Percentiles rank a stretch among this genome's conserved stretches.
Evolutionary conservation across 495 filamentous ascomycete species (phyloP).

Genomic region (Podospora fimiseda): DNA sequence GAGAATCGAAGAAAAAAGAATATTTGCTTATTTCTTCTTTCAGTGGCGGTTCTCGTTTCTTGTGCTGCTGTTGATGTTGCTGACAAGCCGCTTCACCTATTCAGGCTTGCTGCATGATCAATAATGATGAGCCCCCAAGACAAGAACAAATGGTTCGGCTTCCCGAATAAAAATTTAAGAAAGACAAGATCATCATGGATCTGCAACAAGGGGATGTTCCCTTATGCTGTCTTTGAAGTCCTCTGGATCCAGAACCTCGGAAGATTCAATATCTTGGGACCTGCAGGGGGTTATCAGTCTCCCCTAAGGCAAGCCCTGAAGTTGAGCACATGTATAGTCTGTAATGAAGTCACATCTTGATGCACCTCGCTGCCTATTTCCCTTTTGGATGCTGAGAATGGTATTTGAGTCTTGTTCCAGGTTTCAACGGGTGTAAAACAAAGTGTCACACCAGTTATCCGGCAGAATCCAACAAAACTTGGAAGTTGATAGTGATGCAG

Average conservation of each 20-base stretch:
- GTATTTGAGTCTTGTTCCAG: neutral
- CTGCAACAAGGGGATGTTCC: neutral
- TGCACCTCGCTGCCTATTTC: too few species aligned
- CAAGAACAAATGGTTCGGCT: too few species aligned
- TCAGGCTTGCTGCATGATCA: slow-evolving; percentile 3
- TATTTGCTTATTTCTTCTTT: neutral
- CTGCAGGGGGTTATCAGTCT: neutral
- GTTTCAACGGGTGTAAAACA: neutral
- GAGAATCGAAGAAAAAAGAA: neutral
- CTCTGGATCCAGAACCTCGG: neutral
- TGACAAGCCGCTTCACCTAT: neutral
- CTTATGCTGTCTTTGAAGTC: too few species aligned
- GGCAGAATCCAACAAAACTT: slow-evolving; percentile 1
- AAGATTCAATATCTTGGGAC: neutral
- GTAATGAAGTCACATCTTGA: too few species aligned
- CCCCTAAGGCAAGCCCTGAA: neutral
- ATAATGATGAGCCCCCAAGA: too few species aligned
- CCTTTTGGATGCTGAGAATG: too few species aligned
- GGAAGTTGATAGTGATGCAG: neutral
- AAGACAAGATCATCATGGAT: neutral
- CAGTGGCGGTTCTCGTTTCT: neutral
- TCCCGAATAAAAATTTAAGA: neutral
- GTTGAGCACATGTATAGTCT: neutral
- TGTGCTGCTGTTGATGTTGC: neutral
- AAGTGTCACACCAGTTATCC: neutral